Evolutionary conservation across 176 grass and related monocot genomes (phyloP).

Genomic region (Olyra latifolia): DNA sequence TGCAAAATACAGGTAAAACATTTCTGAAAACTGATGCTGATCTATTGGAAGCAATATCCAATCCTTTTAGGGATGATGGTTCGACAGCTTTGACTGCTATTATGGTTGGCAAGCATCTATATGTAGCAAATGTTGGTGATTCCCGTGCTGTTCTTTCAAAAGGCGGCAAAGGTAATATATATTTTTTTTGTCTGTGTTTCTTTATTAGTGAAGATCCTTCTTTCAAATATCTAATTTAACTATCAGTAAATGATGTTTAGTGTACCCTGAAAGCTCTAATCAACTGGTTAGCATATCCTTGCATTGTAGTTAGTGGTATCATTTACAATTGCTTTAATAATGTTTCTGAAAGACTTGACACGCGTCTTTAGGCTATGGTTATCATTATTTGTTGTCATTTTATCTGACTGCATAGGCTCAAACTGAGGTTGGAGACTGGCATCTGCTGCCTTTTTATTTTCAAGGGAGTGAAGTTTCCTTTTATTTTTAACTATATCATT

Average conservation of each 20-base stretch:
- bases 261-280: background rate
- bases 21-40: constrained; percentile 74
- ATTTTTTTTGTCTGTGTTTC: background rate
- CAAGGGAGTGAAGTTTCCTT: background rate
- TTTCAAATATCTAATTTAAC: background rate
- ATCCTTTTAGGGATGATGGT: constrained; percentile 79
- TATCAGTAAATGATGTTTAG: background rate
- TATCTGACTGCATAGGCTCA: background rate
- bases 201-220: background rate
- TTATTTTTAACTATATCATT: background rate
- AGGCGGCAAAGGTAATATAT: constrained; percentile 62
- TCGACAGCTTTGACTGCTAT: constrained; percentile 81
- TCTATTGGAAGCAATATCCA: constrained; percentile 60
- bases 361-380: background rate
- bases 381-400: background rate
- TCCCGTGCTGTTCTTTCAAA: constrained; percentile 77
- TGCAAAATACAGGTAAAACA: constrained; percentile 50
- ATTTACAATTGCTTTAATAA: constrained; percentile 7
- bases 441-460: background rate
- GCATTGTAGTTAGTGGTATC: background rate
- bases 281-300: constrained; percentile 5
- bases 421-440: background rate
- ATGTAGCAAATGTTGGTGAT: constrained; percentile 96
- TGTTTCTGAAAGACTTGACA: background rate
- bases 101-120: constrained; percentile 61